Conservation (phyloP, 2,329 filamentous ascomycete genomes). For the Pestalotiopsis sp. region DNA sequence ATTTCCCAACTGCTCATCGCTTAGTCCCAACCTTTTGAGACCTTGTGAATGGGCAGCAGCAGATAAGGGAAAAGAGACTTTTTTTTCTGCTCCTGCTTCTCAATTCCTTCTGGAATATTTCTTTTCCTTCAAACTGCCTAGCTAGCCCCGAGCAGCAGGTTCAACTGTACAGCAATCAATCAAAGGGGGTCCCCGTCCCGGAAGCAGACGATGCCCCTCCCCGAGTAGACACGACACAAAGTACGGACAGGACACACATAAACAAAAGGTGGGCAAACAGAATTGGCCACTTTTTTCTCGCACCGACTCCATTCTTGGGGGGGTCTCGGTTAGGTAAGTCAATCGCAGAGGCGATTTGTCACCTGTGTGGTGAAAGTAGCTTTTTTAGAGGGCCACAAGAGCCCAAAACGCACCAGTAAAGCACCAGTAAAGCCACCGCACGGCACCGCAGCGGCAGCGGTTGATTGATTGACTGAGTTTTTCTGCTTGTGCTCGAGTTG, state of each 20-base stretch:
- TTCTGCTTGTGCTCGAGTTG: neutral
- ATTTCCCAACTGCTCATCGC: neutral
- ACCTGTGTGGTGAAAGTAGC: no score
- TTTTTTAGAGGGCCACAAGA: neutral
- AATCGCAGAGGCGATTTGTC: slow-evolving; percentile 2
- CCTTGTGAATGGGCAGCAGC: neutral
- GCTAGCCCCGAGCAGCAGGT: neutral
- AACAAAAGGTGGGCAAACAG: neutral
- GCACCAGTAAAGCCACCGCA: no score
- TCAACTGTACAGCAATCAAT: neutral
- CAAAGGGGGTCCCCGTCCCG: neutral
- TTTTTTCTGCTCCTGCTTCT: neutral
- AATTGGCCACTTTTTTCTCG: neutral
- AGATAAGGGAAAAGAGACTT: slow-evolving; percentile 1
- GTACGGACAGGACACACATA: neutral
- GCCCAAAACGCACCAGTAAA: no score
- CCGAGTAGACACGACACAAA: neutral
- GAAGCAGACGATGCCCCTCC: neutral
- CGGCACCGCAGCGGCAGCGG: no score
- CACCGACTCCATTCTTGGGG: slow-evolving; percentile 3
- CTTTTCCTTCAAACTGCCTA: neutral
- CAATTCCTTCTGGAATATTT: neutral
- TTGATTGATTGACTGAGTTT: no score
- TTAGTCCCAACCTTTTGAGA: neutral
- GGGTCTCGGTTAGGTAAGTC: slow-evolving; percentile 8